Conservation (phyloP, 345 rosid species). For the Bruguiera sexangula region DNA sequence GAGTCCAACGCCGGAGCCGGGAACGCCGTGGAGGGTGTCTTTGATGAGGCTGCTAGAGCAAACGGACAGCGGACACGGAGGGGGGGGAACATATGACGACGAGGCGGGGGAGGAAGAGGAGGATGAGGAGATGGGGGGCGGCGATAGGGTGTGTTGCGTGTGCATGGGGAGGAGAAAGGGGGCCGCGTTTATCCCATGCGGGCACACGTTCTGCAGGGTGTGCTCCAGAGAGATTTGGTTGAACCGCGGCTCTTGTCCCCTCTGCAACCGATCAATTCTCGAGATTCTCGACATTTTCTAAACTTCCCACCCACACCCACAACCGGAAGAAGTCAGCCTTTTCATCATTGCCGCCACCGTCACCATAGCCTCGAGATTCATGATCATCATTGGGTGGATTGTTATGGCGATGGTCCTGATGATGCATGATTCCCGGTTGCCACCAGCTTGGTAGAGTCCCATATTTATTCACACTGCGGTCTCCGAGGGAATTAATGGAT, state of each 20-base stretch:
- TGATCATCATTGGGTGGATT: too few species aligned
- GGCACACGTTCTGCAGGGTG: slow-evolving; percentile 74
- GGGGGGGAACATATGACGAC: not conserved
- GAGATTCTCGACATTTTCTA: slow-evolving; percentile 66
- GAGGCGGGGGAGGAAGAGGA: slow-evolving; percentile 8
- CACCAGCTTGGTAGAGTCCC: too few species aligned
- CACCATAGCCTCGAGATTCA: too few species aligned
- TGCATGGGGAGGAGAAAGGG: slow-evolving; percentile 69
- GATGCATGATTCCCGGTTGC: too few species aligned
- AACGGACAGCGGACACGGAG: slow-evolving; percentile 38
- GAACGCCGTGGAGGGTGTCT: slow-evolving; percentile 63
- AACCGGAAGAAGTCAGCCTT: too few species aligned
- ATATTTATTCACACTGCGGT: too few species aligned
- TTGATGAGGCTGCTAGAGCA: slow-evolving; percentile 79
- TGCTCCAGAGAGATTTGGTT: slow-evolving; percentile 70
- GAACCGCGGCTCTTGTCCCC: slow-evolving; percentile 71
- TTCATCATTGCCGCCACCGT: too few species aligned
- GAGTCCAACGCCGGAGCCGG: slow-evolving; percentile 6
- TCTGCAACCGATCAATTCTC: slow-evolving; percentile 63
- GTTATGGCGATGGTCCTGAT: too few species aligned
- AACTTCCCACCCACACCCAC: not conserved
- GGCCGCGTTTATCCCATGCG: slow-evolving; percentile 82
- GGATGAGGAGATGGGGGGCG: slow-evolving; percentile 25
- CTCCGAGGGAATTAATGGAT: too few species aligned
- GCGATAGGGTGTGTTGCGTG: slow-evolving; percentile 72